Evolutionary conservation across 2,329 filamentous ascomycete genomes (phyloP).

Genomic region (Chaetomium sp.): DNA sequence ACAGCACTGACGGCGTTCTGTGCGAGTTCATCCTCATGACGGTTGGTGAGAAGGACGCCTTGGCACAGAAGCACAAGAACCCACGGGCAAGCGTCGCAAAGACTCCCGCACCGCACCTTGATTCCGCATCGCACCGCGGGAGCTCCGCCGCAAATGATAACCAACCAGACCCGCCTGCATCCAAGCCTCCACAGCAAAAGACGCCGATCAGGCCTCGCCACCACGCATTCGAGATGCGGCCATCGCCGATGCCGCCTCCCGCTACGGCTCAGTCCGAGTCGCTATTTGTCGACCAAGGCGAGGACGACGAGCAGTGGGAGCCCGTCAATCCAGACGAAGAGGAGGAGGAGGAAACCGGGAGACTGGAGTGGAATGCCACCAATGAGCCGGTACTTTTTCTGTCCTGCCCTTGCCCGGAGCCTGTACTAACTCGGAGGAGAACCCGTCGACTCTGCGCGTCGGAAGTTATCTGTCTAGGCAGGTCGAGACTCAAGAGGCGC

Average conservation of each 20-base stretch:
- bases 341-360: conserved; percentile 65
- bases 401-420: conserved; percentile 6
- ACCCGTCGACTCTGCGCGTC: conserved; percentile 48
- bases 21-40: conserved; percentile 85
- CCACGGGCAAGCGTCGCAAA: conserved; percentile 45
- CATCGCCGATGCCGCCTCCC: conserved; percentile 47
- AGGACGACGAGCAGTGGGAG: conserved; percentile 73
- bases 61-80: conserved; percentile 52
- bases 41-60: conserved; percentile 63
- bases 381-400: conserved; percentile 56
- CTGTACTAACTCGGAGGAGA: conserved; percentile 44
- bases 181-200: conserved; percentile 43
- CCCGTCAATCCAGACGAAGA: conserved; percentile 61
- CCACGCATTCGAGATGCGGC: conserved; percentile 42
- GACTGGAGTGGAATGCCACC: conserved; percentile 74
- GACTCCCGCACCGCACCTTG: conserved; percentile 48
- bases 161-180: conserved; percentile 39
- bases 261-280: conserved; percentile 50
- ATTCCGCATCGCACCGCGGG: conserved; percentile 50
- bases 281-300: conserved; percentile 66
- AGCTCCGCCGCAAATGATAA: conserved; percentile 40
- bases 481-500: conserved; percentile 19
- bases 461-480: conserved; percentile 43
- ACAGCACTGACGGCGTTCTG: conserved; percentile 66
- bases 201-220: conserved; percentile 43